These are phyloP conservation scores for Ilex asprella DNA, from an alignment of 257 asterid species.

Conservation along the genomic window DNA sequence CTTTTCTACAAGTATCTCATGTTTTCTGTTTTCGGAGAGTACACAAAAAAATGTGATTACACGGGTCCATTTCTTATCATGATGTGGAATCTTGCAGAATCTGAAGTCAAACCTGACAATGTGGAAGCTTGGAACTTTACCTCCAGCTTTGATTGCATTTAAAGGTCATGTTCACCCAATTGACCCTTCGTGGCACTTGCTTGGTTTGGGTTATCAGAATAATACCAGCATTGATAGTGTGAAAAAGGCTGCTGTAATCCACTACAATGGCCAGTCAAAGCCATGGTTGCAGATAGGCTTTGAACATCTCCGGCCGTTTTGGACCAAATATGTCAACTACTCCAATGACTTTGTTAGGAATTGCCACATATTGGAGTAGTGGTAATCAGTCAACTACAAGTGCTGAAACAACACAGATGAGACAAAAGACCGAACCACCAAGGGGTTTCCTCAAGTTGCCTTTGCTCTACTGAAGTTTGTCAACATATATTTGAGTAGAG, in stretches of 20 bases:
- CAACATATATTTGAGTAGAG: conserved; percentile 20
- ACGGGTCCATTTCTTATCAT: background rate
- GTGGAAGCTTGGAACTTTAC: conserved; percentile 98
- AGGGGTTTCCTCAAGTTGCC: conserved; percentile 18
- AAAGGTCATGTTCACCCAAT: conserved; percentile 84
- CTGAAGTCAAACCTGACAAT: conserved; percentile 82
- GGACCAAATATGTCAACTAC: conserved; percentile 93
- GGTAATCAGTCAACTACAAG: conserved; percentile 9
- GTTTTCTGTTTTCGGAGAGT: no score
- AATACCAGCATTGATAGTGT: conserved; percentile 63
- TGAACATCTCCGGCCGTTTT: conserved; percentile 96
- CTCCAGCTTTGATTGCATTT: conserved; percentile 98
- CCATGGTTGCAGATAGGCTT: conserved; percentile 98
- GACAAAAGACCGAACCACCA: conserved; percentile 19
- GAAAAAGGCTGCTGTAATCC: conserved; percentile 91
- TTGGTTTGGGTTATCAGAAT: conserved; percentile 96
- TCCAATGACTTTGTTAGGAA: conserved; percentile 77
- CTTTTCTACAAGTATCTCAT: background rate
- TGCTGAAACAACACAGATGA: conserved; percentile 13
- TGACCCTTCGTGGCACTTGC: conserved; percentile 98
- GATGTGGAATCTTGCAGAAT: conserved; percentile 55
- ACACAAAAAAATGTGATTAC: background rate
- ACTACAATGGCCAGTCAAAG: conserved; percentile 94
- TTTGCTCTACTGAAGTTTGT: conserved; percentile 27
- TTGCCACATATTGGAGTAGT: conserved; percentile 93